Conservation (phyloP, 805 yeast species). For the Yarrowia bubula region DNA sequence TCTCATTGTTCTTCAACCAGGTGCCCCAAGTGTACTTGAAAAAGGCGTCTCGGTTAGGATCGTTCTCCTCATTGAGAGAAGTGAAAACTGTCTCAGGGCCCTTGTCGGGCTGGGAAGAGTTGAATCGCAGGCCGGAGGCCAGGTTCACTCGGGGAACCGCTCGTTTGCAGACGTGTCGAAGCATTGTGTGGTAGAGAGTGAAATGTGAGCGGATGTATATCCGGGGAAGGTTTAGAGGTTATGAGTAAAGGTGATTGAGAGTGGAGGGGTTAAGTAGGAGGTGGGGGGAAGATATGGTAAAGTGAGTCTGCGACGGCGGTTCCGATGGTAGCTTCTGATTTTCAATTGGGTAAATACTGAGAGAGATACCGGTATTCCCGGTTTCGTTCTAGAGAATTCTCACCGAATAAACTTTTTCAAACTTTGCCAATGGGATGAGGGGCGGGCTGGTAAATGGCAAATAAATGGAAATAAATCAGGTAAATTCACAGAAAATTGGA, state of each 20-base stretch:
- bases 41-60: constrained; percentile 42
- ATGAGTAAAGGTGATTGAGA: not conserved
- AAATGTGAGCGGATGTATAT: not conserved
- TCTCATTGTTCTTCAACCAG: constrained; percentile 78
- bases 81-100: constrained; percentile 26
- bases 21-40: constrained; percentile 94
- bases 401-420: not conserved
- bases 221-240: not conserved
- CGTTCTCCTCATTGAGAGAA: constrained; percentile 26
- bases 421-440: not conserved
- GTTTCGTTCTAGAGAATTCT: constrained; percentile 1
- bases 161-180: constrained; percentile 5
- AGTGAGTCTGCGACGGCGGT: not conserved
- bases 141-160: not conserved
- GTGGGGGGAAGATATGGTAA: not conserved
- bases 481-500: not conserved
- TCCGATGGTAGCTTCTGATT: not conserved
- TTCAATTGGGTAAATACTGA: not conserved
- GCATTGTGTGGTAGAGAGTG: not conserved
- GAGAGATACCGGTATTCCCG: not conserved
- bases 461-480: no score
- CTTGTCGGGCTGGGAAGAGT: constrained; percentile 10
- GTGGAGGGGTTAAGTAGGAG: not conserved
- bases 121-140: constrained; percentile 11
- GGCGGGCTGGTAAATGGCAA: no score